Percentiles rank a stretch among this genome's conserved stretches.
phyloP scores from a whole-genome alignment of 179 eudicot species.

The Corrigiola litoralis region DNA sequence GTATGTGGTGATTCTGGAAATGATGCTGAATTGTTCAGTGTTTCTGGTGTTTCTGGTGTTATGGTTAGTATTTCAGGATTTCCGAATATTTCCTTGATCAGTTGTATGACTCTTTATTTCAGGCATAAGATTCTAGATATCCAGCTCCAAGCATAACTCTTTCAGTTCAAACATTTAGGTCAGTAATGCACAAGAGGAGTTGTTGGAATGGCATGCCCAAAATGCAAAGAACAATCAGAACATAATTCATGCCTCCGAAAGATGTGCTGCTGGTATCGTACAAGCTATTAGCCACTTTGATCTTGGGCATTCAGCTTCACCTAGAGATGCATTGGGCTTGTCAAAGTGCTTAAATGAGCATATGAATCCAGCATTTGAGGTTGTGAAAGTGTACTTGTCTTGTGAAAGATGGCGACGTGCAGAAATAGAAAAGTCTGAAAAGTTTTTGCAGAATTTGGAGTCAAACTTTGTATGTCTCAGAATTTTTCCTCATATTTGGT shows the following conservation, averaged over 20 bases:
- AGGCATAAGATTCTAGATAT: not conserved
- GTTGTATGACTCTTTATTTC: not conserved
- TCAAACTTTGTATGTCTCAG: constrained; percentile 33
- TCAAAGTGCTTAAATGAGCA: constrained; percentile 35
- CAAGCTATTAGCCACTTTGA: constrained; percentile 91
- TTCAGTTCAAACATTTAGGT: constrained; percentile 46
- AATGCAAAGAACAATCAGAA: constrained; percentile 76
- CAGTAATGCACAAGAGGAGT: constrained; percentile 92
- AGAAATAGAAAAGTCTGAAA: constrained; percentile 51
- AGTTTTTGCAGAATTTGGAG: constrained; percentile 28
- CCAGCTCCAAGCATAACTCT: not conserved
- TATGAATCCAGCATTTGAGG: constrained; percentile 63
- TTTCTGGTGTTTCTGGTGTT: constrained; percentile 88
- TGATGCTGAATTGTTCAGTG: constrained; percentile 89
- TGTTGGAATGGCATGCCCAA: constrained; percentile 86
- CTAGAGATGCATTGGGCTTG: constrained; percentile 53
- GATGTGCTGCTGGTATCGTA: constrained; percentile 93
- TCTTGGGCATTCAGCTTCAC: constrained; percentile 70
- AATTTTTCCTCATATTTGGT: constrained; percentile 3
- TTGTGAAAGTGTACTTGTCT: constrained; percentile 68
- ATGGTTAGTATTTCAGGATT: constrained; percentile 53
- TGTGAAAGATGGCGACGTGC: constrained; percentile 75
- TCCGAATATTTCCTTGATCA: not conserved
- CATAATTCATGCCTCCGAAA: constrained; percentile 78
- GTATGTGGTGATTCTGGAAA: constrained; percentile 98